Evolutionary conservation across 2,329 filamentous ascomycete species (phyloP).

Genomic region (Juglanconis sp.): DNA sequence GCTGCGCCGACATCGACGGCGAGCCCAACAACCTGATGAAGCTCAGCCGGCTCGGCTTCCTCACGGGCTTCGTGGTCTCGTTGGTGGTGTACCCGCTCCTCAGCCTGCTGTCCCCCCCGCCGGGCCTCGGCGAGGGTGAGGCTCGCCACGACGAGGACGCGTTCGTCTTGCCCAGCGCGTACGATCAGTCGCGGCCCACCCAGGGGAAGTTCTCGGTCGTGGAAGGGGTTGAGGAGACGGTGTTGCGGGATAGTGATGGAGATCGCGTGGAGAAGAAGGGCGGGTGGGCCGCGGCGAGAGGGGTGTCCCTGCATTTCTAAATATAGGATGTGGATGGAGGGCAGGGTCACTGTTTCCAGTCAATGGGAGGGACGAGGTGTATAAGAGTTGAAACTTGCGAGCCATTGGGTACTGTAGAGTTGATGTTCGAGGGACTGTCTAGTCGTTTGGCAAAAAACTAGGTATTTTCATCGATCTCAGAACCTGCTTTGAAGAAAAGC

Average conservation of each 20-base stretch:
- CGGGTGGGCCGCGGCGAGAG: no score
- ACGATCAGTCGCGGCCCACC: slow-evolving; percentile 4
- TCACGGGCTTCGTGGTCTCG: slow-evolving; percentile 7
- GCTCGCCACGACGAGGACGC: slow-evolving; percentile 6
- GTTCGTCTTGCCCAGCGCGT: slow-evolving; percentile 9
- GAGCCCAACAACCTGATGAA: slow-evolving; percentile 10
- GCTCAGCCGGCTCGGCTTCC: slow-evolving; percentile 3
- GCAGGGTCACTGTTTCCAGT: not conserved
- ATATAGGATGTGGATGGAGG: not conserved
- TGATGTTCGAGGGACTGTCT: no score
- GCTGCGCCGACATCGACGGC: slow-evolving; percentile 7
- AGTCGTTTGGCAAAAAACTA: no score
- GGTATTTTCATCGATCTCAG: no score
- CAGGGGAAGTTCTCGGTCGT: slow-evolving; percentile 8
- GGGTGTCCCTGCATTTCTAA: not conserved
- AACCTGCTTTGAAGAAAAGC: no score
- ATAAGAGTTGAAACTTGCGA: no score
- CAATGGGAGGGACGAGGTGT: no score
- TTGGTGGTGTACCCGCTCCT: slow-evolving; percentile 3
- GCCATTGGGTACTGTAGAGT: no score
- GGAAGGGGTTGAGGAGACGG: not conserved
- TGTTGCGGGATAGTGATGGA: not conserved
- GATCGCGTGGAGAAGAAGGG: not conserved
- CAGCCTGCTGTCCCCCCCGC: slow-evolving; percentile 3
- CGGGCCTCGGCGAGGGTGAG: slow-evolving; percentile 6